These are phyloP conservation scores for Alternaria novae-zelandiae DNA, from an alignment of 2,329 filamentous ascomycete genomes.

Conservation along the genomic window DNA sequence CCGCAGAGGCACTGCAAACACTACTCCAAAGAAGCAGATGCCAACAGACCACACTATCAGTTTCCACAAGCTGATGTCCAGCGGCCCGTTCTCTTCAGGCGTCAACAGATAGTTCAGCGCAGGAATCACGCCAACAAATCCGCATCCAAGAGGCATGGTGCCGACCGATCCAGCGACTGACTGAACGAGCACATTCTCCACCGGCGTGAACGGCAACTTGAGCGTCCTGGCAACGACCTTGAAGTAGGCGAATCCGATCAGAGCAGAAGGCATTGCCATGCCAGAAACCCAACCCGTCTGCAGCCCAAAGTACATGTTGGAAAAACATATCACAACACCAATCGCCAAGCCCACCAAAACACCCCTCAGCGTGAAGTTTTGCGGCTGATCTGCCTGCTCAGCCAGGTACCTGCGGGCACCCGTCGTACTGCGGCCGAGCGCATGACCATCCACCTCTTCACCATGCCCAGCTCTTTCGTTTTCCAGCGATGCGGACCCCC, in stretches of 20 bases:
- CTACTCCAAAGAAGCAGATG: conserved; percentile 93
- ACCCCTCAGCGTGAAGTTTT: conserved; percentile 85
- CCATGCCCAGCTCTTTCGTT: conserved; percentile 29
- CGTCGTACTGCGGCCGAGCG: conserved; percentile 22
- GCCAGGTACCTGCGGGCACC: conserved; percentile 33
- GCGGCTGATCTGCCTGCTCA: conserved; percentile 51
- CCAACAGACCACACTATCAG: conserved; percentile 90
- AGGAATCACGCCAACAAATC: conserved; percentile 93
- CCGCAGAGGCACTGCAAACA: conserved; percentile 91
- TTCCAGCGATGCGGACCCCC: conserved; percentile 31
- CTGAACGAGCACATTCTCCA: conserved; percentile 96
- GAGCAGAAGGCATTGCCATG: conserved; percentile 95
- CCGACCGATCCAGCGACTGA: conserved; percentile 94
- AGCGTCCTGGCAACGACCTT: conserved; percentile 76
- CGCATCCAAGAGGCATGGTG: conserved; percentile 94
- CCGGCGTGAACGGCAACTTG: conserved; percentile 82
- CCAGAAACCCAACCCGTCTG: conserved; percentile 85
- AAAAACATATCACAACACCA: conserved; percentile 90
- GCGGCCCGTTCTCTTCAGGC: conserved; percentile 77
- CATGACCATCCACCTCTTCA: conserved; percentile 23
- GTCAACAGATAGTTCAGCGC: conserved; percentile 86
- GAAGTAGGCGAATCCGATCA: conserved; percentile 96
- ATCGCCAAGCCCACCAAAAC: conserved; percentile 81
- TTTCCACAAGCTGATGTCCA: conserved; percentile 75
- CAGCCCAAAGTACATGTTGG: conserved; percentile 98